Evolutionary conservation across 2,329 filamentous ascomycete genomes (phyloP).

Genomic region (Sporothrix inflata): DNA sequence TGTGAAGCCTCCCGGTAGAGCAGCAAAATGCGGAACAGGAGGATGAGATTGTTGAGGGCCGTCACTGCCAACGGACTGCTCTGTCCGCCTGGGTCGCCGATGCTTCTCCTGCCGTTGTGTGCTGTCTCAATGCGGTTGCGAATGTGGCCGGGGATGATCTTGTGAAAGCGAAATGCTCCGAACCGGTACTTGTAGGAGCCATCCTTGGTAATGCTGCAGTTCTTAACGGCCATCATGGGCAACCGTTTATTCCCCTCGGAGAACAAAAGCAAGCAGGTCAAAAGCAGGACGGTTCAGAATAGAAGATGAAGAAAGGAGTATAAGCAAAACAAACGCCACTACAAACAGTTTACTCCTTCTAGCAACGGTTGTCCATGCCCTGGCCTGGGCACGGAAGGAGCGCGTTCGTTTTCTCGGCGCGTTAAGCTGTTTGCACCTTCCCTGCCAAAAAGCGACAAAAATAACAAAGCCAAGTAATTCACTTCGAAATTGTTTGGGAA

Average conservation of each 20-base stretch:
- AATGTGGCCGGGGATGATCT: neutral
- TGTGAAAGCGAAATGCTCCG: neutral
- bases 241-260: neutral
- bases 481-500: neutral
- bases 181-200: conserved; percentile 4
- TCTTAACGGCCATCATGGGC: neutral
- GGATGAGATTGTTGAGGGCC: conserved; percentile 14
- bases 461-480: neutral
- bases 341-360: neutral
- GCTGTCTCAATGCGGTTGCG: neutral
- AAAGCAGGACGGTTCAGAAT: neutral
- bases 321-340: neutral
- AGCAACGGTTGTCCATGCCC: neutral
- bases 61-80: neutral
- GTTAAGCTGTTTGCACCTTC: neutral
- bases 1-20: neutral
- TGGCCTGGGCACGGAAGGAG: neutral
- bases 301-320: neutral
- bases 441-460: neutral
- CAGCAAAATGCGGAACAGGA: neutral
- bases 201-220: neutral
- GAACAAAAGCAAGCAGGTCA: neutral
- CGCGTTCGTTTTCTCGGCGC: neutral
- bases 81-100: neutral
- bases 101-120: neutral